Percentiles rank a stretch among this genome's conserved stretches.
These are phyloP conservation scores for Leccinum olivaceopallidum DNA, from an alignment of 768 basidiomycete genomes.

Conservation along the genomic window DNA sequence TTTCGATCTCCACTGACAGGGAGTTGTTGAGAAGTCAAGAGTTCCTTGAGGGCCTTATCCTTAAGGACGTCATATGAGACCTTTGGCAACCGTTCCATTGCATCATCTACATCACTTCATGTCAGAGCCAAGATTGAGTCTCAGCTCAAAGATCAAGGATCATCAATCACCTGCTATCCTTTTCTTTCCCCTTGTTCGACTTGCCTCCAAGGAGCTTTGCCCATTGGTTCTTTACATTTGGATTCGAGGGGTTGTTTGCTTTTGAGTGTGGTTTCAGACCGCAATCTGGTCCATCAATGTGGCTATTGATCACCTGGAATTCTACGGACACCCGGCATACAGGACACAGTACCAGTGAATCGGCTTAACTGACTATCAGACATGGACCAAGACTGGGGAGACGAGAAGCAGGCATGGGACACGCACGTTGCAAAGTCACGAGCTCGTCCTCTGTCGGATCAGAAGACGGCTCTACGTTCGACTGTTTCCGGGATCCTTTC, in stretches of 20 bases:
- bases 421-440: conserved; percentile 17
- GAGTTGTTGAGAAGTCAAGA: conserved; percentile 52
- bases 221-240: conserved; percentile 41
- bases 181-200: conserved; percentile 44
- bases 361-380: conserved; percentile 28
- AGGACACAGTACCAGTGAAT: conserved; percentile 54
- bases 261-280: conserved; percentile 24
- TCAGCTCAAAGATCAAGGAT: not conserved
- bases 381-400: not conserved
- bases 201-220: conserved; percentile 37
- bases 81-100: conserved; percentile 54
- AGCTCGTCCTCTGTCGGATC: conserved; percentile 35
- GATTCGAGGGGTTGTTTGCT: conserved; percentile 24
- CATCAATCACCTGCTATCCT: conserved; percentile 29
- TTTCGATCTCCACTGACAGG: conserved; percentile 52
- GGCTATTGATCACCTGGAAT: conserved; percentile 54
- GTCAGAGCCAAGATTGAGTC: conserved; percentile 21
- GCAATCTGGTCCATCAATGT: conserved; percentile 63
- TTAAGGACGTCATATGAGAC: conserved; percentile 64
- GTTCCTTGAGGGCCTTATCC: conserved; percentile 57
- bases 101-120: conserved; percentile 33
- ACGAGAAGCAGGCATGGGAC: not conserved
- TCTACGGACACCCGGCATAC: conserved; percentile 52
- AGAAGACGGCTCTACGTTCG: conserved; percentile 28
- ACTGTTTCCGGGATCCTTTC: conserved; percentile 15